Evolutionary conservation across 2,329 filamentous ascomycete species (phyloP), one percentile per base, ranked within the genome.

Genomic region (Emergomyces orientalis): DNA sequence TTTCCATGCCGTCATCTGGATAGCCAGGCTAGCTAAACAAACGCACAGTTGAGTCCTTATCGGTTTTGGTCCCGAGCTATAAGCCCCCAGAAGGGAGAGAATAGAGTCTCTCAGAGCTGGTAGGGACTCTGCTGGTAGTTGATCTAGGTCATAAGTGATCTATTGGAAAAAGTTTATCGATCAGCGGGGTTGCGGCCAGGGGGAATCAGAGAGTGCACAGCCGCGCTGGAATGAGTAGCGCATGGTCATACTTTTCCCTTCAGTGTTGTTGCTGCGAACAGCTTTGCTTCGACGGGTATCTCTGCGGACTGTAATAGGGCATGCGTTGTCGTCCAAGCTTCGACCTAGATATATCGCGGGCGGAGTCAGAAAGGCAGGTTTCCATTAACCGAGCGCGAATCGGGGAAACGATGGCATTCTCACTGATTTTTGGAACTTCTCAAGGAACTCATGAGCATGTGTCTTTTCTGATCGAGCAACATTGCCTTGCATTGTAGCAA

Each of bases 401-500:
- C 17, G 14, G 32, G 41, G 52, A 45, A 49, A 56, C 27, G 34
- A 41, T 3, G 51, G 32, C 56, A 62, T 63, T 59, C 88, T 69
- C 77, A 96, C 93, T 76, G 94, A 97, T 85, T 99, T 99, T 84
- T 99, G 94, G 78, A 97, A 99, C 70, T 86, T 87, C 78, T 96
- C 90, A 65, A 99, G 82, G 75, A 88, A 99, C 74, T 93, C 87
- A 74, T 97, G 92, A 64, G 91, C 92, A 76, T 91, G 88, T 75
- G 88, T 88, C 81, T 97, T 97, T 73, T 89, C 86, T 68, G 88
- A 84, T 72, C 88, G 85, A 73, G 93, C 86, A 69, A 86, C 88
- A 77, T 88, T 89, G 74, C 91, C 83, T 73, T 86, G 88, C 92
- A 99, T 96, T 67, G 92, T 94, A 73, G 87, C 85, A 78, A 97